Evolutionary conservation across 2,329 filamentous ascomycete species (phyloP).

Genomic region (Hymenoscyphus linearis): DNA sequence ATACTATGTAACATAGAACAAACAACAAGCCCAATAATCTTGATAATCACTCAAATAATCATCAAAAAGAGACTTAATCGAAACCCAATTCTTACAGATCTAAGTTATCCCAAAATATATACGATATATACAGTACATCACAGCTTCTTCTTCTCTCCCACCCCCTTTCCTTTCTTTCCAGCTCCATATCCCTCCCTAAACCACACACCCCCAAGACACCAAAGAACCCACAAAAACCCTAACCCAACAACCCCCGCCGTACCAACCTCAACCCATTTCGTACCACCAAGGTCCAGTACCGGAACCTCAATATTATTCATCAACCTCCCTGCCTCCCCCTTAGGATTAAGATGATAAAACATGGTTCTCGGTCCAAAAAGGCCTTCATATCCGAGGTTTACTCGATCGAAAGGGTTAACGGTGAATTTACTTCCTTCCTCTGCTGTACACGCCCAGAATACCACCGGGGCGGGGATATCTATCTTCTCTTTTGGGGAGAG

Average conservation of each 20-base stretch:
- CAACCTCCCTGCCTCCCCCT: constrained; percentile 32
- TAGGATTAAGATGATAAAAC: constrained; percentile 72
- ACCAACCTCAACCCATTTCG: constrained; percentile 43
- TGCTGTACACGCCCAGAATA: constrained; percentile 86
- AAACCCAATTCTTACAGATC: no score
- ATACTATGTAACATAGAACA: no score
- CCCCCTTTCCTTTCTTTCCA: constrained; percentile 3
- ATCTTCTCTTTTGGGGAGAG: constrained; percentile 46
- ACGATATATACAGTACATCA: constrained; percentile 6
- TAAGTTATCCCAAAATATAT: no score
- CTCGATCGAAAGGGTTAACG: constrained; percentile 77
- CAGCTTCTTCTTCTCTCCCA: constrained; percentile 20
- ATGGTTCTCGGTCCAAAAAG: constrained; percentile 71
- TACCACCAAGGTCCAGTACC: constrained; percentile 52
- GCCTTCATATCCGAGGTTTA: constrained; percentile 79
- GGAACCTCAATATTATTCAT: constrained; percentile 57
- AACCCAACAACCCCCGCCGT: constrained; percentile 55
- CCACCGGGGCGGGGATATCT: constrained; percentile 65
- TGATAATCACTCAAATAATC: no score
- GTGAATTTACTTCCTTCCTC: constrained; percentile 62
- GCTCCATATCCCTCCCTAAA: constrained; percentile 22
- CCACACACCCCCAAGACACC: constrained; percentile 34
- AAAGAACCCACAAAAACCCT: constrained; percentile 66
- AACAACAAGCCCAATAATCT: no score
- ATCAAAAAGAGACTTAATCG: no score